Evolutionary conservation across 441 rosid species (phyloP).

Genomic region (Populus tomentosa): DNA sequence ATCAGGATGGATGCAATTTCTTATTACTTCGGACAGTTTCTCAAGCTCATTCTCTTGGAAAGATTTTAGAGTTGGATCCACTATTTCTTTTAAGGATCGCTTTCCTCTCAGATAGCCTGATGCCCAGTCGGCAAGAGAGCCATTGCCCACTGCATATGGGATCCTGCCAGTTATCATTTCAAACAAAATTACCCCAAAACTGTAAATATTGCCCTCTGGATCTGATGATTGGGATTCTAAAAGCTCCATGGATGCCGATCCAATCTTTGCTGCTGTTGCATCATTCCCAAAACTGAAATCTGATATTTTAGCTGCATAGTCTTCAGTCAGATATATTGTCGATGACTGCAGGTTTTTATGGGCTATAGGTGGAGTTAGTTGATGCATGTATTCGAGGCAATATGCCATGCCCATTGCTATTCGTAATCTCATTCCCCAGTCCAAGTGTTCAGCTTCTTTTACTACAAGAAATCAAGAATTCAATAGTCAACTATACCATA

Average conservation of each 20-base stretch:
- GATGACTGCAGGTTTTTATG: slow-evolving; percentile 61
- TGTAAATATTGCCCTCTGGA: slow-evolving; percentile 47
- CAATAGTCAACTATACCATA: slow-evolving; percentile 7
- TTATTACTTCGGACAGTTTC: slow-evolving; percentile 56
- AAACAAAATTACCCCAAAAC: slow-evolving; percentile 59
- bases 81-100: slow-evolving; percentile 38
- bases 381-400: slow-evolving; percentile 93
- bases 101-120: slow-evolving; percentile 24
- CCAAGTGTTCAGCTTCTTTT: slow-evolving; percentile 77
- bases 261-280: slow-evolving; percentile 34
- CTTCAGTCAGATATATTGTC: slow-evolving; percentile 71
- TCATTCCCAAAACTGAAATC: slow-evolving; percentile 63
- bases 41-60: slow-evolving; percentile 50
- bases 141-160: slow-evolving; percentile 37
- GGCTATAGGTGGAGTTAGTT: slow-evolving; percentile 60
- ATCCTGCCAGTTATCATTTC: slow-evolving; percentile 78
- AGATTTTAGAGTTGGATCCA: slow-evolving; percentile 58
- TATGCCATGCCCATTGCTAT: slow-evolving; percentile 86
- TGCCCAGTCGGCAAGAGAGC: slow-evolving; percentile 41
- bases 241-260: slow-evolving; percentile 36
- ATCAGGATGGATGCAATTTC: slow-evolving; percentile 59
- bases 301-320: slow-evolving; percentile 90
- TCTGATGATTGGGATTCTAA: slow-evolving; percentile 37
- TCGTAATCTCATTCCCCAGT: slow-evolving; percentile 81
- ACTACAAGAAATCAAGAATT: slow-evolving; percentile 41